Percentiles rank a stretch among this genome's conserved stretches.
These are phyloP conservation scores for Erucastrum elatum DNA, from an alignment of 345 rosid species.

Conservation along the genomic window DNA sequence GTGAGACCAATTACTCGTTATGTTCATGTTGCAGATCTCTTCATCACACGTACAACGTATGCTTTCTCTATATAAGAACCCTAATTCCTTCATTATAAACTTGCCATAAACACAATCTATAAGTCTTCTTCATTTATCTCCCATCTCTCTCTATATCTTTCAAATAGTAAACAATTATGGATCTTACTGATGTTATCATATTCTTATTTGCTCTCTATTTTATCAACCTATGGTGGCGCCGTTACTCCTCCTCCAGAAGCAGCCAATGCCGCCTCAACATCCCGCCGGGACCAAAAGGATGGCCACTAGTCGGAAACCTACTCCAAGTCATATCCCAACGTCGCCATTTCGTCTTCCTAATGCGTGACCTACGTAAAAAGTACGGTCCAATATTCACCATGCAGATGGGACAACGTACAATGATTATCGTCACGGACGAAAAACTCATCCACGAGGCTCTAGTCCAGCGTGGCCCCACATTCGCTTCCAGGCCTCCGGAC, in stretches of 20 bases:
- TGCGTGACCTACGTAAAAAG: constrained; percentile 64
- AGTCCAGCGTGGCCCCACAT: constrained; percentile 60
- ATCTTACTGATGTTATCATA: constrained; percentile 54
- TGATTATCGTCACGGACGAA: constrained; percentile 72
- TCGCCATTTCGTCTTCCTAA: constrained; percentile 67
- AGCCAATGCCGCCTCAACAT: constrained; percentile 42
- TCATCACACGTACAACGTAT: constrained; percentile 10
- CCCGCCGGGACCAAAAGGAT: constrained; percentile 85
- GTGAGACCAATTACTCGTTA: constrained; percentile 31
- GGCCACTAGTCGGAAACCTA: constrained; percentile 88
- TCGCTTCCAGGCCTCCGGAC: constrained; percentile 83
- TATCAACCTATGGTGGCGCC: constrained; percentile 60
- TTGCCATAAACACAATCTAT: constrained; percentile 18
- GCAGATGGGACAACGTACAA: constrained; percentile 93
- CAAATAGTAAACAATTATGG: constrained; percentile 44
- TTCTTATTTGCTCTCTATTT: constrained; percentile 45
- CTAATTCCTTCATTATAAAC: constrained; percentile 15
- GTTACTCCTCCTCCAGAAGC: constrained; percentile 16
- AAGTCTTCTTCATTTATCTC: constrained; percentile 10
- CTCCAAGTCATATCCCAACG: constrained; percentile 70
- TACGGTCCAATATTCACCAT: constrained; percentile 92
- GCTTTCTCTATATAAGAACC: constrained; percentile 31
- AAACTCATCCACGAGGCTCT: constrained; percentile 90
- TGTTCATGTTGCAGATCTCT: constrained; percentile 16
- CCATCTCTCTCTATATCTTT: constrained; percentile 5